A percentile compares a stretch with the other conserved stretches of the same genome.
phyloP scores from a whole-genome alignment of 371 early-diverging fungal species.

The Apophysomyces trapeziformis region DNA sequence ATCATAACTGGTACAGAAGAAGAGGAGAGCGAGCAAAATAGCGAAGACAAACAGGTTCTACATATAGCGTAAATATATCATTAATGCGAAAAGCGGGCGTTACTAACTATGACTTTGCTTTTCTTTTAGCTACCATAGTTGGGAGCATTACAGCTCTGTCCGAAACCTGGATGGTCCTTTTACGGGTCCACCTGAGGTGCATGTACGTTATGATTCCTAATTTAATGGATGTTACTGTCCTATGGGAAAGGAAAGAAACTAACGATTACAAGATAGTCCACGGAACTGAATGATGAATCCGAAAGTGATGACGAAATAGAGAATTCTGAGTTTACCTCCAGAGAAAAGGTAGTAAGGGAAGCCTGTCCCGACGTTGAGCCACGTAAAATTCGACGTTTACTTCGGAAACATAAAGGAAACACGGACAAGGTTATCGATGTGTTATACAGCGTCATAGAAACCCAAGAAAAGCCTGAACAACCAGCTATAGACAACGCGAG shows the following conservation, averaged over 20 bases:
- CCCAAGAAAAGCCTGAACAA: constrained; percentile 19
- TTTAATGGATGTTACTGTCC: no score
- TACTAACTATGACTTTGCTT: background rate
- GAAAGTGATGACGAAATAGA: constrained; percentile 22
- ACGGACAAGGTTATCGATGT: constrained; percentile 60
- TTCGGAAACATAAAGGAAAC: constrained; percentile 54
- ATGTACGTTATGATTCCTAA: constrained; percentile 13
- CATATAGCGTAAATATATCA: constrained; percentile 72
- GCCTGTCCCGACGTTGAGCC: constrained; percentile 55
- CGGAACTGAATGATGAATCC: constrained; percentile 12
- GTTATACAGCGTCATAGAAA: constrained; percentile 39
- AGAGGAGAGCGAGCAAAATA: constrained; percentile 27
- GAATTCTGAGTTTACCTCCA: constrained; percentile 35
- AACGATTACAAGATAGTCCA: background rate
- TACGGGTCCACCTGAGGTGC: constrained; percentile 66
- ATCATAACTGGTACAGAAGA: constrained; percentile 63
- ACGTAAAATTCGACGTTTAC: constrained; percentile 51
- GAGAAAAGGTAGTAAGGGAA: constrained; percentile 53
- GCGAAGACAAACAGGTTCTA: constrained; percentile 48
- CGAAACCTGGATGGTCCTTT: constrained; percentile 69
- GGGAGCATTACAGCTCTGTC: constrained; percentile 88
- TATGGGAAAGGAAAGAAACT: no score
- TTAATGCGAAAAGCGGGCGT: background rate
- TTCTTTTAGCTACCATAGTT: constrained; percentile 68
- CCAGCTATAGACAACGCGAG: background rate